These are phyloP conservation scores for Aristolochia fimbriata DNA, from an alignment of 164 flowering plant genomes.

Conservation along the genomic window DNA sequence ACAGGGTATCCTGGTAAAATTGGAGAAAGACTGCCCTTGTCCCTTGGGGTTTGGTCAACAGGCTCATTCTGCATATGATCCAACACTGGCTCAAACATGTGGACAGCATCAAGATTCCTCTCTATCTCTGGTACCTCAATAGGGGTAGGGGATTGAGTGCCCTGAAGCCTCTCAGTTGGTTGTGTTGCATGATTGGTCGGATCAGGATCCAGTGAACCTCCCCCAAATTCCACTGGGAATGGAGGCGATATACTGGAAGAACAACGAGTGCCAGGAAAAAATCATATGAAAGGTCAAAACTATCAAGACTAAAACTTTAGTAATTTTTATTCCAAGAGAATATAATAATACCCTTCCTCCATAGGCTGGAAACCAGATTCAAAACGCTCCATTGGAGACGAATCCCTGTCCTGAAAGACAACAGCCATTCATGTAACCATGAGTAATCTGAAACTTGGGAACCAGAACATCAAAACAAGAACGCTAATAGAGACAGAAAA, in stretches of 20 bases:
- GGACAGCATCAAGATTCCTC: conserved; percentile 42
- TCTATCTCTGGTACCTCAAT: conserved; percentile 40
- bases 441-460: too few species aligned
- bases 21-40: conserved; percentile 36
- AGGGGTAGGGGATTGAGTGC: conserved; percentile 14
- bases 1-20: conserved; percentile 16
- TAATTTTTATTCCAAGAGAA: background rate
- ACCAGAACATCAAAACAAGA: conserved; percentile 1
- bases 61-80: conserved; percentile 13
- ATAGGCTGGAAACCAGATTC: conserved; percentile 17
- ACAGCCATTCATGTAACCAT: background rate
- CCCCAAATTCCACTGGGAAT: conserved; percentile 9
- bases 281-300: background rate
- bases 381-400: conserved; percentile 16
- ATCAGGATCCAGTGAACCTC: conserved; percentile 16
- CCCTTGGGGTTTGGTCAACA: conserved; percentile 15
- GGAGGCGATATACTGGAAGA: conserved; percentile 18
- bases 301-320: too few species aligned
- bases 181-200: conserved; percentile 20
- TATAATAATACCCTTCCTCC: conserved; percentile 45
- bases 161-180: conserved; percentile 7
- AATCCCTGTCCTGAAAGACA: conserved; percentile 33
- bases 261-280: background rate
- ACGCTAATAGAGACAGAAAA: background rate
- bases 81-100: conserved; percentile 14